These are phyloP conservation scores for Aphanomyces cochlioides DNA, from an alignment of 352 stramenopile species.

Conservation along the genomic window DNA sequence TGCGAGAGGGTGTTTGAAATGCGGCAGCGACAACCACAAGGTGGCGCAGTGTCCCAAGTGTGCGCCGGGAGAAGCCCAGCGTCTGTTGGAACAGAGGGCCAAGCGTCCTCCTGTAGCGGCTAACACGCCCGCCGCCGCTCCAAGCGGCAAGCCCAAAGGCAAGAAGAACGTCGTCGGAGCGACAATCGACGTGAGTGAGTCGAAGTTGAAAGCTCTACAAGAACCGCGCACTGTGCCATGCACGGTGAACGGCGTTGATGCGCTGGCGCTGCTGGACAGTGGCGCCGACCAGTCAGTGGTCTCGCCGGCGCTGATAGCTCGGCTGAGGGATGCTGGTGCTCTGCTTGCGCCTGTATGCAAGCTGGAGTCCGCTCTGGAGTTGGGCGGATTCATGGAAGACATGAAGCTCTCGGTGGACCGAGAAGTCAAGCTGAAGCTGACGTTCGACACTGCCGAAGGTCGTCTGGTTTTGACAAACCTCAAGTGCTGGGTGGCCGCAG, in stretches of 20 bases:
- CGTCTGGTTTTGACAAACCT: constrained; percentile 3
- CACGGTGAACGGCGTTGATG: not conserved
- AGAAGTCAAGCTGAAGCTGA: constrained; percentile 8
- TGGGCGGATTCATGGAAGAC: constrained; percentile 14
- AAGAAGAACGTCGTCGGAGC: no score
- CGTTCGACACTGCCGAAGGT: constrained; percentile 6
- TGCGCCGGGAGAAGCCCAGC: no score
- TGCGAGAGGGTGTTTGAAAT: not conserved
- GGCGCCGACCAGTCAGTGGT: constrained; percentile 16
- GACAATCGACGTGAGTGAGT: not conserved
- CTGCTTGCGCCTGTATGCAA: not conserved
- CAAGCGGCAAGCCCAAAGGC: no score
- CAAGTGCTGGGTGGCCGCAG: constrained; percentile 8
- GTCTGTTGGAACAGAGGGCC: no score
- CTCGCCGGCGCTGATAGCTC: not conserved
- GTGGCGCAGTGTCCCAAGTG: no score
- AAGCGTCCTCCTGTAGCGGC: no score
- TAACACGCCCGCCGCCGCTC: no score
- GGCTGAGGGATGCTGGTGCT: not conserved
- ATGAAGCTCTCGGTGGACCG: constrained; percentile 1
- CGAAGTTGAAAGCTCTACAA: not conserved
- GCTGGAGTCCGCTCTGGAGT: not conserved
- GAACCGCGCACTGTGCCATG: not conserved
- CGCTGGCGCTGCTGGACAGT: constrained; percentile 1
- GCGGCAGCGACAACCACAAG: not conserved